Percentiles rank a stretch among this genome's conserved stretches.
Conservation (phyloP, 2,329 filamentous ascomycete species). For the Calonectria ilicicola region DNA sequence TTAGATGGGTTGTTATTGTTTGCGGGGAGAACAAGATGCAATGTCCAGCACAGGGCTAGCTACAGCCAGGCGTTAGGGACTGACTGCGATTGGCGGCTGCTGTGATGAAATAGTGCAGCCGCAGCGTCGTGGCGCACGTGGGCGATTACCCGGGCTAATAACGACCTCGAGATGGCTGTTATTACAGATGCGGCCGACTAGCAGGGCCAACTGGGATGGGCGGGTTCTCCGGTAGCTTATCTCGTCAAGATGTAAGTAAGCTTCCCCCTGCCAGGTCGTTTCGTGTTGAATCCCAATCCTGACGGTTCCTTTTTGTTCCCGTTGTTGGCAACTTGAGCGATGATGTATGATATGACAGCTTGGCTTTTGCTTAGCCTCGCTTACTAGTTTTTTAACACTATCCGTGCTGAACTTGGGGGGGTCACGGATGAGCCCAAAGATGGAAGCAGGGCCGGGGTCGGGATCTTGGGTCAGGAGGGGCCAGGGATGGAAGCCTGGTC, state of each 20-base stretch:
- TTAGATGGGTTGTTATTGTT: background rate
- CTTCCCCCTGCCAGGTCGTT: background rate
- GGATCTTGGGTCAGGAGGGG: slow-evolving; percentile 6
- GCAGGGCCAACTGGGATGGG: slow-evolving; percentile 7
- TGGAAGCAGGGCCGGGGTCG: slow-evolving; percentile 16
- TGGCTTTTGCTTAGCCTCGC: slow-evolving; percentile 6
- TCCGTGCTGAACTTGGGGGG: slow-evolving; percentile 14
- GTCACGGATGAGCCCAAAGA: slow-evolving; percentile 13
- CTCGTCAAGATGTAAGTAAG: background rate
- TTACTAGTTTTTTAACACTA: slow-evolving; percentile 9
- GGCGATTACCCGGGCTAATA: slow-evolving; percentile 30
- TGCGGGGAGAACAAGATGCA: background rate
- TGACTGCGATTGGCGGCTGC: slow-evolving; percentile 38
- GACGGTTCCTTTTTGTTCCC: background rate
- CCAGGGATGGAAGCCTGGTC: slow-evolving; percentile 4
- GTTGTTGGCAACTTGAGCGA: background rate
- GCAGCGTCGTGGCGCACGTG: slow-evolving; percentile 42
- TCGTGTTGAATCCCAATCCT: background rate
- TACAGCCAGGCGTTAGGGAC: slow-evolving; percentile 39
- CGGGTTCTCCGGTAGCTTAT: slow-evolving; percentile 7
- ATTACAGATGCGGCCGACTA: slow-evolving; percentile 25
- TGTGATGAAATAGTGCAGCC: slow-evolving; percentile 40
- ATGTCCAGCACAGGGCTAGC: background rate
- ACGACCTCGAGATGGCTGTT: slow-evolving; percentile 1
- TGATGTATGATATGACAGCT: slow-evolving; percentile 3